These are phyloP conservation scores for Cystofilobasidium bisporidii DNA, from an alignment of 768 basidiomycete species.

Conservation along the genomic window DNA sequence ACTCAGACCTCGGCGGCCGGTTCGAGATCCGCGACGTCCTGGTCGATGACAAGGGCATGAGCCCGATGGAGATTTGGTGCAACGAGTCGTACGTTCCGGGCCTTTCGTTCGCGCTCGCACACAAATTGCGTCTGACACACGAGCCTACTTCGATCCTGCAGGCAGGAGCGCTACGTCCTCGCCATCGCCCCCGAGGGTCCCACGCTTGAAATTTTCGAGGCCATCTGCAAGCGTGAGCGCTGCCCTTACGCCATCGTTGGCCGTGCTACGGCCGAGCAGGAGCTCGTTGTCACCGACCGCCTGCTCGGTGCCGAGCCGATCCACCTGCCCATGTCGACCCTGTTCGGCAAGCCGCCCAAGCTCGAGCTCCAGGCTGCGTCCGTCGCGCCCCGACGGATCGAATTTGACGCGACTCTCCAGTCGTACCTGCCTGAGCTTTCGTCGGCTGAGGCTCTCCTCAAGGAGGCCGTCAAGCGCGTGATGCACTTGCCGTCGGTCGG, in stretches of 20 bases:
- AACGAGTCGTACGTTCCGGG: slow-evolving; percentile 55
- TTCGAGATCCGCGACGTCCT: slow-evolving; percentile 92
- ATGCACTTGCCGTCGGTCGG: slow-evolving; percentile 84
- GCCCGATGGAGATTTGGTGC: slow-evolving; percentile 99
- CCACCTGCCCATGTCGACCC: slow-evolving; percentile 79
- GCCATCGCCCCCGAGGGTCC: slow-evolving; percentile 62
- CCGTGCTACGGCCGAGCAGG: slow-evolving; percentile 65
- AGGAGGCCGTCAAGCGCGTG: slow-evolving; percentile 63
- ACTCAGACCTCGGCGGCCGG: slow-evolving; percentile 76
- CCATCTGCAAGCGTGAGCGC: slow-evolving; percentile 73
- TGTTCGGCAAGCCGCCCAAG: slow-evolving; percentile 92
- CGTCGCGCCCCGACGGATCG: slow-evolving; percentile 41
- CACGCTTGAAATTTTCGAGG: slow-evolving; percentile 54
- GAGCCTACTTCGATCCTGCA: background rate
- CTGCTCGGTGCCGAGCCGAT: slow-evolving; percentile 71
- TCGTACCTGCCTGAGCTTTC: slow-evolving; percentile 47
- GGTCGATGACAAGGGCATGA: slow-evolving; percentile 85
- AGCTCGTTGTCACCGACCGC: slow-evolving; percentile 80
- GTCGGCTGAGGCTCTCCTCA: slow-evolving; percentile 40
- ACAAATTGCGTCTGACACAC: too few relatives aligned
- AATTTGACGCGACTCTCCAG: slow-evolving; percentile 64
- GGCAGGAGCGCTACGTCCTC: slow-evolving; percentile 93
- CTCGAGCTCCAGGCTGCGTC: slow-evolving; percentile 67
- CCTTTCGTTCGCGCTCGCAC: background rate
- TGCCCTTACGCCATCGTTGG: slow-evolving; percentile 92